Base-by-base conservation (phyloP, 495 filamentous ascomycete genomes). In the Xylaria intraflava region DNA sequence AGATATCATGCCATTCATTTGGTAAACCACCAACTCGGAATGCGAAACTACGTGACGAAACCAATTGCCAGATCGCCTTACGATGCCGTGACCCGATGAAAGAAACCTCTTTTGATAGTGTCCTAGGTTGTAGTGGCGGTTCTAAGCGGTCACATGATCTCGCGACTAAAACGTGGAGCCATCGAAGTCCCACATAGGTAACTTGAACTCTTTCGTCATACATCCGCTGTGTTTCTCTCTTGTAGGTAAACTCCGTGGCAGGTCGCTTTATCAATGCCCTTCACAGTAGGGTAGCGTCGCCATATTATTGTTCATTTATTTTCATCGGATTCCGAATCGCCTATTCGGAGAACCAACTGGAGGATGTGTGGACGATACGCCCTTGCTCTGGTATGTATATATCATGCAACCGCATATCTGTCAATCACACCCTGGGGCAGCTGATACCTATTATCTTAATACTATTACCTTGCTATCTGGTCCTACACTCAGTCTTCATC, bases 291-390 rank as follows among this genome's bases (percentile, higher is more conserved):
- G 12, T 24, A 1, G 4, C 24, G 22, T 14, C 30, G 26, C 20
- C 1, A 20, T 39, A 29, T 14, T 5, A 3, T 30, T 2, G 12
- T 39, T 14, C 7, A 2, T 6, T 14, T 22, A 23, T 39, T 10
- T n/a, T 6, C 31, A 40, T 1, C 6, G 29, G 16, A 10, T 9
- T 38, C 35, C 17, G 35, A 14, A 16, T 38, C 9, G 12, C 5
- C 35, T 38, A 17, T 17, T 8, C n/a, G n/a, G n/a, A n/a, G n/a
- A n/a, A n/a, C 0, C 24, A 10, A 38, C 27, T 22, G 0, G 12
- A 54, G 5, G 36, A 95, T 95, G 90, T 95, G 90, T 65, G 90
- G 90, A 8, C 79, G 90, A 51, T 95, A 94, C 65, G 83, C 83
- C n/a, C 64, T 95, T 43, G 81, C 84, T 19, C 72, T 92, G 73